Evolutionary conservation across 768 basidiomycete genomes (phyloP), one percentile per base, ranked within the genome.

Genomic region (Multifurca ochricompacta): DNA sequence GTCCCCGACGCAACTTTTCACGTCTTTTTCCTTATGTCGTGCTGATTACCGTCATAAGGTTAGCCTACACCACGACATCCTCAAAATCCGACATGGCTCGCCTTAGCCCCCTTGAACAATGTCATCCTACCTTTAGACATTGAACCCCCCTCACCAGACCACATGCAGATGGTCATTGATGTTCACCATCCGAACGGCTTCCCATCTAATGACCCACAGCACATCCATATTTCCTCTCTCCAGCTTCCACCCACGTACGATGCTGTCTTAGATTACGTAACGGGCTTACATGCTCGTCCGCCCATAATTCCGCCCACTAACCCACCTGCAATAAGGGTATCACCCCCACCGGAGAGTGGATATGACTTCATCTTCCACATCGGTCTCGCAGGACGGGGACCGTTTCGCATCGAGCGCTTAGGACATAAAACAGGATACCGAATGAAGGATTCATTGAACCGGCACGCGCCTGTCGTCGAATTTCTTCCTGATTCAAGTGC

Each of bases 311-410:
- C 54, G 0, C 51, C 36, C 13, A 46, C 59, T 4, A 51, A 49
- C 27, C 54, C 53, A n/a, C 54, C 47, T 9, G 69, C 77, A 13
- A 63, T 74, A 0, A 71, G 74, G 4, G 59, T 74, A 27, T 67
- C 74, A 2, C 74, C 77, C 1, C 60, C 66, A 10, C 74, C 75
- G n/a, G 66, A 69, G 27, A 67, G 67, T 42, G 82, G 82, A 25
- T 87, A 81, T 61, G 85, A 87, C 62, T 78, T 87, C 58, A 76
- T 87, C 46, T 77, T 87, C 61, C 85, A 87, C 59, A 73, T 87
- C 31, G 85, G 85, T 2, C 78, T 83, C 18, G 84, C 83, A 6
- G 80, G 81, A n/a, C 74, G 82, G 9, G 85, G 85, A 0, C 75
- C 79, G 0, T 64, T 86, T 48, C 73, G 82, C n/a, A 74, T 87